These are phyloP conservation scores for Escallonia herrerae DNA, from an alignment of 129 eudicot species.

Conservation along the genomic window DNA sequence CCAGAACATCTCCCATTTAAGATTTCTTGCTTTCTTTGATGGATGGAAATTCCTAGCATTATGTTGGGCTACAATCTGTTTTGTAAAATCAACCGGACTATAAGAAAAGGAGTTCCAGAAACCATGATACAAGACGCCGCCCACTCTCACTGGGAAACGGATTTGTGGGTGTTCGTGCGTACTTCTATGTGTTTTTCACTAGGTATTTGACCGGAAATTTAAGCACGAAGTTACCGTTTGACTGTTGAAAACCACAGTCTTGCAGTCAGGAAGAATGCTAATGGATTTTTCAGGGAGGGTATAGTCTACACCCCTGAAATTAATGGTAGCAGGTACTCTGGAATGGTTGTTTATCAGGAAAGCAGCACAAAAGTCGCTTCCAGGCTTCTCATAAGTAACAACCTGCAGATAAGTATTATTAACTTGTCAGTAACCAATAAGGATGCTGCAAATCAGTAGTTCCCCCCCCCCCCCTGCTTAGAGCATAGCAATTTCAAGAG, in stretches of 20 bases:
- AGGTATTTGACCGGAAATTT: neutral
- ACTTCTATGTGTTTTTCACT: too few species aligned
- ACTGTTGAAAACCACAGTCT: slow-evolving; percentile 59
- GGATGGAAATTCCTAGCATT: slow-evolving; percentile 50
- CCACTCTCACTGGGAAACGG: too few species aligned
- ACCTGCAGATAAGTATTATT: slow-evolving; percentile 25
- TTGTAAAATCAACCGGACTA: neutral
- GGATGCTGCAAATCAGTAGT: too few species aligned
- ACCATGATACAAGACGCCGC: too few species aligned
- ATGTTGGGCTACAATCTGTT: slow-evolving; percentile 72
- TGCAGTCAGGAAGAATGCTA: slow-evolving; percentile 88
- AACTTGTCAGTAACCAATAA: too few species aligned
- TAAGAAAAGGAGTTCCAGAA: too few species aligned
- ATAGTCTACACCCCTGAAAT: slow-evolving; percentile 47
- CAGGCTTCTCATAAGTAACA: slow-evolving; percentile 48
- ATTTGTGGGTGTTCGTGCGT: too few species aligned
- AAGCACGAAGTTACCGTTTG: slow-evolving; percentile 34
- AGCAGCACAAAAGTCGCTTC: slow-evolving; percentile 60
- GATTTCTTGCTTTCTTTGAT: slow-evolving; percentile 31
- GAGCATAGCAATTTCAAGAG: too few species aligned
- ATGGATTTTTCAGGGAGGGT: slow-evolving; percentile 59
- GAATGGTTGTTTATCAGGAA: slow-evolving; percentile 64
- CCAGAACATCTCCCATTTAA: slow-evolving; percentile 57
- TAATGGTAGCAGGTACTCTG: slow-evolving; percentile 26
- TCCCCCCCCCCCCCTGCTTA: too few species aligned